These are phyloP conservation scores for Suillus tomentosus DNA, from an alignment of 768 basidiomycete species.

Conservation along the genomic window DNA sequence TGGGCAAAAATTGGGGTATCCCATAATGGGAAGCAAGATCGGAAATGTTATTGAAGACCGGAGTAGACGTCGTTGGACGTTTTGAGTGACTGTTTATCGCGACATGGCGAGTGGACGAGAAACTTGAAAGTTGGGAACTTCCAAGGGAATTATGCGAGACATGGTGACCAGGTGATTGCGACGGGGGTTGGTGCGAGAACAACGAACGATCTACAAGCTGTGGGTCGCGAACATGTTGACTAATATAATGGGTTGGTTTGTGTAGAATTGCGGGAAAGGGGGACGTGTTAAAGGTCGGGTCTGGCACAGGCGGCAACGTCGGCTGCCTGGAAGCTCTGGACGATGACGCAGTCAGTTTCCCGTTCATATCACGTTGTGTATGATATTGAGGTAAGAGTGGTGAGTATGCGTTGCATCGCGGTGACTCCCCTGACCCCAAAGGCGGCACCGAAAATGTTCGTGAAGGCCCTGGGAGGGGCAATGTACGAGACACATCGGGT, in stretches of 20 bases:
- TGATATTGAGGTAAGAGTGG: constrained; percentile 25
- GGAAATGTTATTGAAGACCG: constrained; percentile 63
- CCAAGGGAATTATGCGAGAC: constrained; percentile 44
- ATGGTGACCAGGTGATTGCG: constrained; percentile 42
- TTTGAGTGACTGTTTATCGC: constrained; percentile 51
- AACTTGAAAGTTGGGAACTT: constrained; percentile 57
- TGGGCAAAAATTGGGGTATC: constrained; percentile 71
- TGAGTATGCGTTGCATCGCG: constrained; percentile 24
- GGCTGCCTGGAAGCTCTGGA: constrained; percentile 57
- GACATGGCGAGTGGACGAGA: constrained; percentile 52
- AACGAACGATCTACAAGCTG: constrained; percentile 46
- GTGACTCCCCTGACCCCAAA: constrained; percentile 22
- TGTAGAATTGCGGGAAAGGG: constrained; percentile 51
- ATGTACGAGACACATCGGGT: constrained; percentile 37
- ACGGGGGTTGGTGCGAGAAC: constrained; percentile 37
- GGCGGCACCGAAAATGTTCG: constrained; percentile 34
- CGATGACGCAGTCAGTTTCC: constrained; percentile 46
- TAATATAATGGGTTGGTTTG: constrained; percentile 37
- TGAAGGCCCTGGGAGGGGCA: constrained; percentile 23
- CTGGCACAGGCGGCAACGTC: constrained; percentile 48
- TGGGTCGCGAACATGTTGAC: constrained; percentile 48
- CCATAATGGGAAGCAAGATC: constrained; percentile 80
- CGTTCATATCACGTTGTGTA: constrained; percentile 37
- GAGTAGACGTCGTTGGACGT: constrained; percentile 70
- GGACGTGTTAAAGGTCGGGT: constrained; percentile 26